A percentile compares a stretch with the other conserved stretches of the same genome.
phyloP scores from a whole-genome alignment of 2,329 filamentous ascomycete species.

The Aspergillus tubingensis region DNA sequence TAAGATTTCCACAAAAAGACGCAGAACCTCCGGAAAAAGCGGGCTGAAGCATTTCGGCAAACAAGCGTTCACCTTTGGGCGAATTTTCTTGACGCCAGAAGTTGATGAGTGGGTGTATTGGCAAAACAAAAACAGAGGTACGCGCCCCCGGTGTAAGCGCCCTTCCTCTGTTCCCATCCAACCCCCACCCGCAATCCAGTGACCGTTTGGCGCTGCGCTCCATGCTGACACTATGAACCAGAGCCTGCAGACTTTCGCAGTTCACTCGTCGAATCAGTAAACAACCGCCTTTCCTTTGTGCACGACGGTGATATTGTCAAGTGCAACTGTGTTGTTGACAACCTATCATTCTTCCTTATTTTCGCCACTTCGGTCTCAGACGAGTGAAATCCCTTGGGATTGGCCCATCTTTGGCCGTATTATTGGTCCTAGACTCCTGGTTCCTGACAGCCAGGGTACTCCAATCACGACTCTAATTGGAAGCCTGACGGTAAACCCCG shows the following conservation, averaged over 20 bases:
- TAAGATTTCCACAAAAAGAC: conserved; percentile 37
- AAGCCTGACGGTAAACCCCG: conserved; percentile 31
- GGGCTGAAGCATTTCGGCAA: conserved; percentile 27
- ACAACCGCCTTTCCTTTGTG: conserved; percentile 27
- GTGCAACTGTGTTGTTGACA: conserved; percentile 25
- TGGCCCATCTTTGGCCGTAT: conserved; percentile 18
- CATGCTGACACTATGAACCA: conserved; percentile 44
- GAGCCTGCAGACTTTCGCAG: conserved; percentile 42
- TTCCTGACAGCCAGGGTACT: conserved; percentile 20
- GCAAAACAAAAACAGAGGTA: conserved; percentile 34
- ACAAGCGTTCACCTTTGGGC: conserved; percentile 20
- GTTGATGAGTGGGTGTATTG: conserved; percentile 11
- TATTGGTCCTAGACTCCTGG: conserved; percentile 22
- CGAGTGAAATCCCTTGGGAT: conserved; percentile 19
- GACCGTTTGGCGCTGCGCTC: conserved; percentile 45
- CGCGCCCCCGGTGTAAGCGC: conserved; percentile 28
- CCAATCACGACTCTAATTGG: conserved; percentile 23
- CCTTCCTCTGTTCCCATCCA: conserved; percentile 20
- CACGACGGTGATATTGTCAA: conserved; percentile 29
- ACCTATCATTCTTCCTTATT: conserved; percentile 23
- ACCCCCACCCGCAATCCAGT: conserved; percentile 41
- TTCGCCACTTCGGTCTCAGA: conserved; percentile 16
- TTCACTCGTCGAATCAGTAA: conserved; percentile 46
- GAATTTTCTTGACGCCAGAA: conserved; percentile 16
- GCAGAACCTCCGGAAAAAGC: conserved; percentile 29